A percentile compares a stretch with the other conserved stretches of the same genome.
These are phyloP conservation scores for Graphilbum fragrans DNA, from an alignment of 2,329 filamentous ascomycete species.

Conservation along the genomic window DNA sequence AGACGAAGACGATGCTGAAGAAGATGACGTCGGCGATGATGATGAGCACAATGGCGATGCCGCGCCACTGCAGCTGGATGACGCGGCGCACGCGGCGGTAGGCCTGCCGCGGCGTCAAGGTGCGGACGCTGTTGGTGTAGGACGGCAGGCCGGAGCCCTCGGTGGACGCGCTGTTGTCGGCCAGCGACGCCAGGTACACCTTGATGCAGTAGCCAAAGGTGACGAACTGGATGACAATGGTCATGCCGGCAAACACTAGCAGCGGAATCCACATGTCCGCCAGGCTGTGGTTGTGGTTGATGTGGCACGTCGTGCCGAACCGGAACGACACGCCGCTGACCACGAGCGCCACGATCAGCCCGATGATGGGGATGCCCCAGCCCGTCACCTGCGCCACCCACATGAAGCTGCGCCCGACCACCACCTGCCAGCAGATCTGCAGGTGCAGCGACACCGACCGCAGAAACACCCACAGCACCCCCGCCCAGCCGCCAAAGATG, in stretches of 20 bases:
- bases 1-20: conserved; percentile 84
- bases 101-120: conserved; percentile 72
- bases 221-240: conserved; percentile 68
- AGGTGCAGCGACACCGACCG: conserved; percentile 85
- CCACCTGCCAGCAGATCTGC: conserved; percentile 94
- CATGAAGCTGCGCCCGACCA: conserved; percentile 83
- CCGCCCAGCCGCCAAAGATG: conserved; percentile 73
- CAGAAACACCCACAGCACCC: conserved; percentile 83
- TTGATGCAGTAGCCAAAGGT: conserved; percentile 92
- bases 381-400: conserved; percentile 68
- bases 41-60: conserved; percentile 78
- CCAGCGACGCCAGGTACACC: conserved; percentile 77
- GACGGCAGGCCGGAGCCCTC: conserved; percentile 62
- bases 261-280: conserved; percentile 85
- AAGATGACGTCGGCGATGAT: conserved; percentile 88
- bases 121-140: conserved; percentile 63
- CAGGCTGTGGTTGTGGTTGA: conserved; percentile 79
- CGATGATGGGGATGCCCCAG: conserved; percentile 71
- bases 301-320: conserved; percentile 84
- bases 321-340: conserved; percentile 90
- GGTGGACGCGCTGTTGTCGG: conserved; percentile 59
- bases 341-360: conserved; percentile 63
- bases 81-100: conserved; percentile 80
- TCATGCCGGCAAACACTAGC: conserved; percentile 62
- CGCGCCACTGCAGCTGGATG: conserved; percentile 86